Percentiles rank a stretch among this genome's conserved stretches.
Conservation (phyloP, 805 yeast genomes). For the Grigorovia humatica region DNA sequence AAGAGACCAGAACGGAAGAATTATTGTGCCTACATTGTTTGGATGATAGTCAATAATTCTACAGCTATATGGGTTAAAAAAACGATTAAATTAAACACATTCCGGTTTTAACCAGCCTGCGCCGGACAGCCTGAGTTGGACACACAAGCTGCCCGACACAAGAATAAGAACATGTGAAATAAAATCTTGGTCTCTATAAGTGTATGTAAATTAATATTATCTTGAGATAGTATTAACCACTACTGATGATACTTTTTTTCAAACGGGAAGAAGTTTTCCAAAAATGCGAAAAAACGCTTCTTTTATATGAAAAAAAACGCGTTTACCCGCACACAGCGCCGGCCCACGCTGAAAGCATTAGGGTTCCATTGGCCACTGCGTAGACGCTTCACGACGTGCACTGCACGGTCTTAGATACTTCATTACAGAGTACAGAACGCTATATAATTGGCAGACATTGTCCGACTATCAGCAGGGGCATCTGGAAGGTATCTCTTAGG, state of each 20-base stretch:
- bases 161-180: conserved; percentile 21
- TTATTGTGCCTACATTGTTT: conserved; percentile 30
- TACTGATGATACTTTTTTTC: conserved; percentile 30
- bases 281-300: background rate
- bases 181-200: conserved; percentile 29
- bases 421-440: background rate
- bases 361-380: background rate
- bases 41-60: conserved; percentile 28
- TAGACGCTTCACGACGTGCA: background rate
- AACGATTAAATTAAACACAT: conserved; percentile 20
- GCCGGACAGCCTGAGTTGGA: conserved; percentile 4
- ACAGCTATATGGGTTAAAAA: conserved; percentile 31
- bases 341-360: background rate
- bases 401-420: background rate
- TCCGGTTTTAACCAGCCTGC: conserved; percentile 29
- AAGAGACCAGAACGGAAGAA: conserved; percentile 35
- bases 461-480: conserved; percentile 34
- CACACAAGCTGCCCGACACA: conserved; percentile 1
- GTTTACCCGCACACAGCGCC: background rate
- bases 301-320: conserved; percentile 24
- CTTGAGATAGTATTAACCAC: conserved; percentile 35
- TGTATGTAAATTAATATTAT: conserved; percentile 30
- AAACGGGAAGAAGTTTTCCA: conserved; percentile 6
- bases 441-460: background rate
- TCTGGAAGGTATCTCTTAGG: conserved; percentile 70